Base-by-base conservation (phyloP, 2,329 filamentous ascomycete species). In the Penicillium sp. region DNA sequence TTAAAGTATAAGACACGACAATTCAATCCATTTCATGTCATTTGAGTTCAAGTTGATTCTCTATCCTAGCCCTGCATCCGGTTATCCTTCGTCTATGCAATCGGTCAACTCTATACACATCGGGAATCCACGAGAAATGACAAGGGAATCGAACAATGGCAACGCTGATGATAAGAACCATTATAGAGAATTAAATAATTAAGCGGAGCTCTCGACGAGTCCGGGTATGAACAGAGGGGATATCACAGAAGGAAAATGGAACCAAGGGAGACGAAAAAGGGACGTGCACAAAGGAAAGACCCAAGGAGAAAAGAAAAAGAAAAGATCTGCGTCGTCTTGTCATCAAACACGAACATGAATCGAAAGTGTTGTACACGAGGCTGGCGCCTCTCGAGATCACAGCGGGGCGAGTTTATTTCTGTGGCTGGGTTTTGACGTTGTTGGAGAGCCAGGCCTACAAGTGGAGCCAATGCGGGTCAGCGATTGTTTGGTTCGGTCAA, bases 361-460 rank as follows among this genome's bases (percentile, higher is more conserved):
- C 58, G 57, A 62, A 62, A 54, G 46, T 65, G 60, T 67, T 68
- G 49, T 69, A 68, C 65, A 68, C 52, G 55, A 65, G 58, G 54
- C 52, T 50, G 39, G 29, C 40, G 51, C 51, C 52, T 57, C 54
- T 60, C 44, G 46, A 47, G 48, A 47, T 54, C 46, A 51, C 49
- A 47, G 46, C 49, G 49, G 48, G 48, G 38, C 37, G 41, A 39
- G 38, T 54, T 61, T 66, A 70, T 65, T 70, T 71, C 52, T 64
- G 59, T 24, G 71, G 68, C 47, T 66, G 69, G 24, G 71, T 71
- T 74, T 90, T 90, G 72, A 90, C 84, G 65, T 89, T 90, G 73
- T 88, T 88, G 56, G 85, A 89, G 56, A 91, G 77, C 87, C 87
- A 90, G 44, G 83, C 76, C 77, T 80, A 52, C 18, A 43, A 50